Evolutionary conservation across 495 filamentous ascomycete species (phyloP), one percentile per base, ranked within the genome.

Genomic region (Penicillium lagena): DNA sequence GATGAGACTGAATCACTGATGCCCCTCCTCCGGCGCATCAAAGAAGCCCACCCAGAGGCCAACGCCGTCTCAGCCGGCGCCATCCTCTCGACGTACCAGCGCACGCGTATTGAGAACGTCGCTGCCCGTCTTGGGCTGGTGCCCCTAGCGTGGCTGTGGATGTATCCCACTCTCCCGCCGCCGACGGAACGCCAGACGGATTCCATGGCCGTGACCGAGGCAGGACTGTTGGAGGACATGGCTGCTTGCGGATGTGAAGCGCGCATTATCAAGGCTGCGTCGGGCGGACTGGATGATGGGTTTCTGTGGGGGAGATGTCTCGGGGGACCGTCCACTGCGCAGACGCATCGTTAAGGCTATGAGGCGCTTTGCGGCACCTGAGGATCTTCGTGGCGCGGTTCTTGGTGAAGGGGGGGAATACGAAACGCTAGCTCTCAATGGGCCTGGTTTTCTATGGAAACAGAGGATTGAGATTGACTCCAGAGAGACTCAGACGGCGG

Each of bases 321-420:
- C 68, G 11, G n/a, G 12, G 5, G 78, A 75, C 50, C 47, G 62
- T 1, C 51, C 39, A 27, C 67, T 77, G 7, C 69, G 82, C 49
- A 64, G 58, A 37, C 70, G 72, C 40, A 54, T 96, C 28, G 69
- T 70, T 31, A 77, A 70, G 48, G 76, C 76, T 4, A 82, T 93
- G 75, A 67, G 66, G 41, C 73, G 83, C 43, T 96, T 91, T 75
- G 72, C 59, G 9, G 70, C 46, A 28, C 77, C 77, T 7, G 69
- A 70, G 28, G 71, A 78, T 54, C 40, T 72, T 7, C 35, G 54
- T 12, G 87, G 87, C 0, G 85, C 87, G 9, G 77, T 91, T 13
- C 61, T 96, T 14, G 93, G 94, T 0, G 93, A 97, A 57, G 93
- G 93, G 3, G 93, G 94, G 4, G 93, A 98, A 72, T 98, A 91